Evolutionary conservation across 139 green algal species (phyloP), one percentile per base, ranked within the genome.

Genomic region (Tetraselmis striata): DNA sequence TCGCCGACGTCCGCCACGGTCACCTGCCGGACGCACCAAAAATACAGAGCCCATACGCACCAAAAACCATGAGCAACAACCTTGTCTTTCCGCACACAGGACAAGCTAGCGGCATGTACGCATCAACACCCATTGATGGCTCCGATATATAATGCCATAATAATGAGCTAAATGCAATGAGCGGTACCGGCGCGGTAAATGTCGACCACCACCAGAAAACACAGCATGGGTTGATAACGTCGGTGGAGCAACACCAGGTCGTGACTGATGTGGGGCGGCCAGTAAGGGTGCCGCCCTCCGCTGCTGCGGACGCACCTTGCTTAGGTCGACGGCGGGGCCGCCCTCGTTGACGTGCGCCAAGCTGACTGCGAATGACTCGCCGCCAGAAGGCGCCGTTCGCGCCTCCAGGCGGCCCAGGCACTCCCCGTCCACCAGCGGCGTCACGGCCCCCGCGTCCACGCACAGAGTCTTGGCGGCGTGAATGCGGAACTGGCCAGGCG

Each of bases 1-100:
- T 84, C 80, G 26, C 67, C 59, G 59, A 82, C 79, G 80, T 84
- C 80, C 28, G 45, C 29, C 5, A 82, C 79, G 2, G 2, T 77
- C 26, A 82, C n/a, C n/a, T n/a, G n/a, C n/a, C n/a, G n/a, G n/a
- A n/a, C n/a, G n/a, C n/a, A n/a, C n/a, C n/a, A n/a, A n/a, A n/a
- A n/a, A n/a, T n/a, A n/a, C n/a, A n/a, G n/a, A n/a, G n/a, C n/a
- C n/a, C n/a, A n/a, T n/a, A n/a, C n/a, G n/a, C n/a, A n/a, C n/a
- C n/a, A n/a, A n/a, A 18, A 27, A 27, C 22, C 28, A 29, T n/a
- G 22, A 81, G 27, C 22, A 28, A 25, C 26, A 79, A 29, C 30
- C 25, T 78, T 29, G 81, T 31, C 18, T 29, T 81, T 29, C 58
- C 32, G 30, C 25, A 30, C 23, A 0, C 25, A 29, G 81, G 45